Conservation (phyloP, 441 rosid species). For the Populus trichocarpa region DNA sequence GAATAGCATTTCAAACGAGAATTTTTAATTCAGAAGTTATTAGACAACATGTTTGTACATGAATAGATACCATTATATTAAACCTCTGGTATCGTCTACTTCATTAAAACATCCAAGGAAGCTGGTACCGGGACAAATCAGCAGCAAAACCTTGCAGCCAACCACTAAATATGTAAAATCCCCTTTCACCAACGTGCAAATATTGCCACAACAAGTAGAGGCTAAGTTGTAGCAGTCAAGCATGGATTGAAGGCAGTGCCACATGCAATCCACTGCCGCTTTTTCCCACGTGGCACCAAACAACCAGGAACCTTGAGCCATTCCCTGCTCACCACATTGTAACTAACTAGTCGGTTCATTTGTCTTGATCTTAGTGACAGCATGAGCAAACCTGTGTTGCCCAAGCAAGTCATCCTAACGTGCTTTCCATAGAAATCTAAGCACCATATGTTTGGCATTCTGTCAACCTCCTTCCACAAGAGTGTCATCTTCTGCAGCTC, state of each 20-base stretch:
- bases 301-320: conserved; percentile 90
- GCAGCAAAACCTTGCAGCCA: conserved; percentile 16
- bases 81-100: conserved; percentile 18
- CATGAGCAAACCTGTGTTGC: conserved; percentile 94
- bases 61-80: background rate
- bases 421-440: conserved; percentile 99
- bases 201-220: conserved; percentile 19
- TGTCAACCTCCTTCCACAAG: conserved; percentile 99
- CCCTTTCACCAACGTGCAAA: background rate
- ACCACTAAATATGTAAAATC: background rate
- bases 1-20: background rate
- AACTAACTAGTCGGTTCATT: conserved; percentile 81
- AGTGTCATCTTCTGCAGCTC: conserved; percentile 98
- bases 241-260: conserved; percentile 91
- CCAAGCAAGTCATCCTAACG: conserved; percentile 95
- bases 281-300: conserved; percentile 63
- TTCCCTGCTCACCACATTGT: conserved; percentile 63
- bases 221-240: conserved; percentile 59
- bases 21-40: conserved; percentile 24
- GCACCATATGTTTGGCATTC: conserved; percentile 99
- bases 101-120: conserved; percentile 17
- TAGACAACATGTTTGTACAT: conserved; percentile 40
- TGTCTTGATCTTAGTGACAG: conserved; percentile 83
- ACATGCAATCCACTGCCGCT: conserved; percentile 86
- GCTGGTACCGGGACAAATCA: background rate